Evolutionary conservation across 2,329 filamentous ascomycete species (phyloP).

Genomic region (Talaromyces islandicus): DNA sequence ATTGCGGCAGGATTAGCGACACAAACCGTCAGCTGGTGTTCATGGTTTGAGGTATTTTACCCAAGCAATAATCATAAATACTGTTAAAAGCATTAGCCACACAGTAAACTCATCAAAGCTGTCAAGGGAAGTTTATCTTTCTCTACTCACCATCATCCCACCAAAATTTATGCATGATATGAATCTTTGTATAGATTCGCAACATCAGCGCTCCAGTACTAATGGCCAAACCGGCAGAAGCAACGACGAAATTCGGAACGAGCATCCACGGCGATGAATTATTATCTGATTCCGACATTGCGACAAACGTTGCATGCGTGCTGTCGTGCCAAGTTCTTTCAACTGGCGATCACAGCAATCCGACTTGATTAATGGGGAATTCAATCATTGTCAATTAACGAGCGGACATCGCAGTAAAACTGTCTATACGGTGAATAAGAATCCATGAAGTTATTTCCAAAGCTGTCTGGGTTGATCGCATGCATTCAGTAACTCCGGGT

Average conservation of each 20-base stretch:
- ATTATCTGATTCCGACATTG: not conserved
- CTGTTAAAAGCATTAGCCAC: not conserved
- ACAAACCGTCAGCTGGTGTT: not conserved
- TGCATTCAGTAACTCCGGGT: not conserved
- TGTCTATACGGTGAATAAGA: not conserved
- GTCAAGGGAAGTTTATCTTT: not conserved
- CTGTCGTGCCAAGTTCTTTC: not conserved
- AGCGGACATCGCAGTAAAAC: not conserved
- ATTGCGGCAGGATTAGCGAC: not conserved
- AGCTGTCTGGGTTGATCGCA: not conserved
- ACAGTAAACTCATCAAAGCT: not conserved
- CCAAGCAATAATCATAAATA: constrained; percentile 9
- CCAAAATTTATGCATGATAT: constrained; percentile 14
- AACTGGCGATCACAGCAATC: not conserved
- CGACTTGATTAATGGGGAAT: not conserved
- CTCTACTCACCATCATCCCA: constrained; percentile 14
- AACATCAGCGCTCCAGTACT: constrained; percentile 2
- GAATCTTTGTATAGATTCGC: constrained; percentile 12
- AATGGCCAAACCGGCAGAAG: not conserved
- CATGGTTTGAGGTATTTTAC: not conserved
- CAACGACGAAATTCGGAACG: not conserved
- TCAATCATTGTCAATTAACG: not conserved
- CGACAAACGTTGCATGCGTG: not conserved
- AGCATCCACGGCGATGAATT: not conserved
- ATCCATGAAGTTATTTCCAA: not conserved